phyloP scores from a whole-genome alignment of 768 basidiomycete species.

The Macrolepiota albuminosa region DNA sequence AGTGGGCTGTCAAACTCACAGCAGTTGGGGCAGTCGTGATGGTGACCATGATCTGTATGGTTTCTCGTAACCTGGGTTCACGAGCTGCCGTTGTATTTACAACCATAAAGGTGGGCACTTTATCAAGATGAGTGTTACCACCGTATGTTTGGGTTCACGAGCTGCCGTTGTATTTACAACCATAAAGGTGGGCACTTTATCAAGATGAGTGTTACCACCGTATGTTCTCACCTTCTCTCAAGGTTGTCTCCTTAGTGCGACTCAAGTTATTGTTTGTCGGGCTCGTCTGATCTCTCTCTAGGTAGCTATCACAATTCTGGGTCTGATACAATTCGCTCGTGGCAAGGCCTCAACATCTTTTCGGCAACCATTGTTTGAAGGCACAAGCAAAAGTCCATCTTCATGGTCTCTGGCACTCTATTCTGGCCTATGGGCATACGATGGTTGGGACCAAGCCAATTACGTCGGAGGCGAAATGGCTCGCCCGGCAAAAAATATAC shows the following conservation, averaged over 20 bases:
- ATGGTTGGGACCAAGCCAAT: constrained; percentile 94
- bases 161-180: constrained; percentile 84
- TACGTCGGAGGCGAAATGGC: constrained; percentile 89
- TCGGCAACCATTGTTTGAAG: constrained; percentile 61
- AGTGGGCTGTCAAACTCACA: constrained; percentile 89
- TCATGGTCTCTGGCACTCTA: constrained; percentile 92
- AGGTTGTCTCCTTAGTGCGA: constrained; percentile 67
- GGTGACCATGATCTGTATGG: constrained; percentile 75
- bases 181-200: constrained; percentile 56
- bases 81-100: constrained; percentile 87
- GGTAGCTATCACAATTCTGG: constrained; percentile 73
- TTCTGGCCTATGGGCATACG: constrained; percentile 93
- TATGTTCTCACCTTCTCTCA: constrained; percentile 1
- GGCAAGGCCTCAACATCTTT: constrained; percentile 71
- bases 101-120: constrained; percentile 59
- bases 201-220: neutral
- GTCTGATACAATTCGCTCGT: constrained; percentile 69
- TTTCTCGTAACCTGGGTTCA: constrained; percentile 72
- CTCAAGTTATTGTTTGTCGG: neutral
- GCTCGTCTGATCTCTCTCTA: constrained; percentile 20
- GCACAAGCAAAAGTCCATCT: constrained; percentile 73
- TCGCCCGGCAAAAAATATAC: constrained; percentile 81
- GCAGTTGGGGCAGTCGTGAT: constrained; percentile 68
- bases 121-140: neutral
- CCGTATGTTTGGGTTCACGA: constrained; percentile 53